Base-by-base conservation (phyloP, 495 filamentous ascomycete species). In the Xylaria intraflava region DNA sequence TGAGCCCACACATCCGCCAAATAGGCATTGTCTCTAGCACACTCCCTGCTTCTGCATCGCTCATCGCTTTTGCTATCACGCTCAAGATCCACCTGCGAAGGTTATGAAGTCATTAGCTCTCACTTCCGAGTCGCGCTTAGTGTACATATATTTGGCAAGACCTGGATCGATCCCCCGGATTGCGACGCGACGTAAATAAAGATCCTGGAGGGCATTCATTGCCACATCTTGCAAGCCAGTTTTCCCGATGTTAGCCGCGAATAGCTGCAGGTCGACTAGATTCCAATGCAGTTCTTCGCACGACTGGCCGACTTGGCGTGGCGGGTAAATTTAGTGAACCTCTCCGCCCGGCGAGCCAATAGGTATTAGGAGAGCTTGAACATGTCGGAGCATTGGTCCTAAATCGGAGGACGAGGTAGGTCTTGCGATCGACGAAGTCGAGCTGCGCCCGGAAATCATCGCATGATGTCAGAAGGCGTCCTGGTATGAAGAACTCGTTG, bases 201-300 rank as follows among this genome's bases (percentile, higher is more conserved):
- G 60, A 51, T 78, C 74, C 47, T 78, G 74, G 6, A 78, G 60
- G 16, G 70, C 70, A 49, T 78, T 73, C 67, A 76, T 73, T 31
- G 74, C 69, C 12, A 63, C 60, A 55, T 78, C 73, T 46, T 78
- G 74, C 23, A 76, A 60, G 0, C 60, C 62, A 14, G 70, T 63
- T 0, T 76, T 58, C 27, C 65, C 63, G 58, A 71, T 65, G 20
- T 71, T 51, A 5, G 71, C 69, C 24, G 74, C 74, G 57, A 78
- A 78, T 44, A 78, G 53, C 46, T 78, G 74, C 24, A 76, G 62
- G 7, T 62, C 68, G 26, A 74, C 71, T 10, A 78, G 65, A 31
- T 69, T 67, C 67, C 66, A 72, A 35, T 69, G 67, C 19, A 75
- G 65, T 29, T 67, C 46, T 29, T 59, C 62, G 26, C 59, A 61